Evolutionary conservation across 2,329 filamentous ascomycete species (phyloP).

Genomic region (Erysiphe pulchra): DNA sequence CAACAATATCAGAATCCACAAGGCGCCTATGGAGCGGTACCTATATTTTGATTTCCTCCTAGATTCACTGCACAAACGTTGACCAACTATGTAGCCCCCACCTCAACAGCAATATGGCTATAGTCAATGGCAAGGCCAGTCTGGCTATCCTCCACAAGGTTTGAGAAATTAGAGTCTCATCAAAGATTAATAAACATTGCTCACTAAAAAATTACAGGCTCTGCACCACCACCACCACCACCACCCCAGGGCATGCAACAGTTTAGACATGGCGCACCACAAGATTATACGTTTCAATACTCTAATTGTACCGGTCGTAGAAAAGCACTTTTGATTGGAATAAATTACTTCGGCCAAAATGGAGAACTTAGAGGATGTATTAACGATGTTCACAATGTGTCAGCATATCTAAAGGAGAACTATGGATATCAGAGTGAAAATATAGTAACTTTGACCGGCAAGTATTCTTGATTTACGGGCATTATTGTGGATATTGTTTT

Average conservation of each 20-base stretch:
- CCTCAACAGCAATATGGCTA: background rate
- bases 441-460: conserved; percentile 65
- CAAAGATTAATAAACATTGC: background rate
- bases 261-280: conserved; percentile 59
- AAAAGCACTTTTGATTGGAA: conserved; percentile 76
- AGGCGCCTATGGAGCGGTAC: conserved; percentile 1
- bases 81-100: background rate
- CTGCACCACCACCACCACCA: conserved; percentile 23
- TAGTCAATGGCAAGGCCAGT: background rate
- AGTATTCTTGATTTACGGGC: background rate
- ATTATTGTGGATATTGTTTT: background rate
- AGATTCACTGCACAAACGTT: background rate
- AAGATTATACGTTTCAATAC: conserved; percentile 65
- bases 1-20: background rate
- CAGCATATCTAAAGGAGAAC: conserved; percentile 62
- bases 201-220: conserved; percentile 9
- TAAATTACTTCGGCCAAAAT: conserved; percentile 86
- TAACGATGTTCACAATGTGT: conserved; percentile 96
- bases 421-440: conserved; percentile 86
- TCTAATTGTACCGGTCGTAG: conserved; percentile 69
- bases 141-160: background rate
- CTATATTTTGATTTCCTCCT: background rate
- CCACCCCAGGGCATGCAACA: conserved; percentile 40
- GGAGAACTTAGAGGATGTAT: conserved; percentile 81
- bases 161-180: background rate